Evolutionary conservation across 768 basidiomycete species (phyloP).

Genomic region (Rhodosporidiobolus odoratus): DNA sequence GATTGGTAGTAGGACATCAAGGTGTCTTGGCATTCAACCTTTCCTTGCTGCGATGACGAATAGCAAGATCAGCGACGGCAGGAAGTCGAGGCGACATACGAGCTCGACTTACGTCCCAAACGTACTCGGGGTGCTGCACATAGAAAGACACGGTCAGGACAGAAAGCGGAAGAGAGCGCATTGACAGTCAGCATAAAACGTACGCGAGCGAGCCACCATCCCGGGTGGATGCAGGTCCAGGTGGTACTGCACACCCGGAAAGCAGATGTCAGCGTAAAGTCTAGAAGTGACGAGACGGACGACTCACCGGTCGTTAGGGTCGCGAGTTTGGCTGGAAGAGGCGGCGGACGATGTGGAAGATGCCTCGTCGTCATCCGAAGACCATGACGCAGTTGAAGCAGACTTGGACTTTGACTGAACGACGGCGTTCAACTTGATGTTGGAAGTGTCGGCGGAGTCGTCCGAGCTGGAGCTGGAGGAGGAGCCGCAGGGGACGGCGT

Average conservation of each 20-base stretch:
- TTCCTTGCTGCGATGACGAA: background rate
- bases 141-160: no score
- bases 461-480: background rate
- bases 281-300: no score
- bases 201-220: slow-evolving; percentile 7
- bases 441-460: background rate
- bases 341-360: background rate
- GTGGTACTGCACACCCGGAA: no score
- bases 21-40: slow-evolving; percentile 26
- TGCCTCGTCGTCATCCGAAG: background rate
- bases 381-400: background rate
- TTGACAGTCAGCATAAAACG: no score
- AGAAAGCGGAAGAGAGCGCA: no score
- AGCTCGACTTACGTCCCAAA: no score
- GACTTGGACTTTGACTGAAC: background rate
- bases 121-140: no score
- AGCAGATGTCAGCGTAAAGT: no score
- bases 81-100: background rate
- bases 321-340: background rate
- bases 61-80: background rate
- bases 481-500: slow-evolving; percentile 16
- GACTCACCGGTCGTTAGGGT: background rate
- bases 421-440: background rate
- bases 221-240: slow-evolving; percentile 22
- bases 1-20: slow-evolving; percentile 10